Percentiles rank a stretch among this genome's conserved stretches.
Evolutionary conservation across 106 monocot species (phyloP).

Genomic region (Agapanthus africanus): DNA sequence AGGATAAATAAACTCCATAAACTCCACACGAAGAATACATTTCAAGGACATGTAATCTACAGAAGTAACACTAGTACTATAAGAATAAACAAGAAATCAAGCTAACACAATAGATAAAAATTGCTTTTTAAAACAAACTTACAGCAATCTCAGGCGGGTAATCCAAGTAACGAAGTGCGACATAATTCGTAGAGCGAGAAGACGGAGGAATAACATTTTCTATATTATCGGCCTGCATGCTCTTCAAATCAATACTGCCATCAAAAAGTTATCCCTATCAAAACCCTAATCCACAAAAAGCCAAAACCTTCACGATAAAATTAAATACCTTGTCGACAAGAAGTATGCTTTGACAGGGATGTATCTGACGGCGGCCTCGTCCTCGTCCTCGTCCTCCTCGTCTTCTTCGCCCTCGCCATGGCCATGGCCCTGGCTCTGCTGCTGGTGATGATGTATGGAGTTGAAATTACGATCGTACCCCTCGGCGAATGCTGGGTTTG

Average conservation of each 20-base stretch:
- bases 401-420: slow-evolving; percentile 6
- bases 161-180: slow-evolving; percentile 44
- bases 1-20: too few species aligned
- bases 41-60: too few species aligned
- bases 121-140: background rate
- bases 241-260: slow-evolving; percentile 64
- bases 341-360: slow-evolving; percentile 61
- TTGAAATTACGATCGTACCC: slow-evolving; percentile 4
- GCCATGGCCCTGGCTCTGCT: background rate
- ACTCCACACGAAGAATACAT: too few species aligned
- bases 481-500: slow-evolving; percentile 19
- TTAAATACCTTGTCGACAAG: slow-evolving; percentile 55
- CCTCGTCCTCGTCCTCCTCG: slow-evolving; percentile 15
- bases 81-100: too few species aligned
- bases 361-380: slow-evolving; percentile 30
- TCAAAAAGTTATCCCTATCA: background rate
- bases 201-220: slow-evolving; percentile 40
- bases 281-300: background rate
- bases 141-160: slow-evolving; percentile 33
- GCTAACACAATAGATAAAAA: background rate
- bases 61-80: too few species aligned
- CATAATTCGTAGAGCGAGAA: slow-evolving; percentile 39
- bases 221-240: slow-evolving; percentile 43
- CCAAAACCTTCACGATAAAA: too few species aligned
- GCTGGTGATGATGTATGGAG: slow-evolving; percentile 3